Conservation (phyloP, 169 alveolate genomes). For the Eimeria brunetti region DNA sequence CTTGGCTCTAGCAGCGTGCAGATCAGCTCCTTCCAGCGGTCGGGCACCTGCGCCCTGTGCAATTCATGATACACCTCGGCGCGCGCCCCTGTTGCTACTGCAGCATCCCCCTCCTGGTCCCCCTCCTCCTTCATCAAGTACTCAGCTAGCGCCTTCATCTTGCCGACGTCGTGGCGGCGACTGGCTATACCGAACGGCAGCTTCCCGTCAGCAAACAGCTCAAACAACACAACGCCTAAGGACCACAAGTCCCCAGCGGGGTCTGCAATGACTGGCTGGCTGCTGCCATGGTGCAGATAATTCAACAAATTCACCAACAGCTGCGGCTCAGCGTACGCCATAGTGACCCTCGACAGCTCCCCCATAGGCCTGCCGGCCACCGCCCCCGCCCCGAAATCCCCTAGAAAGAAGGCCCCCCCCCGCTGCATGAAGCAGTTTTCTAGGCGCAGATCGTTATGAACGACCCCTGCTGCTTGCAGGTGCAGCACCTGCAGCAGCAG, state of each 20-base stretch:
- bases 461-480: conserved; percentile 15
- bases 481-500: conserved; percentile 43
- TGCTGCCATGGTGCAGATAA: neutral
- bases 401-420: conserved; percentile 3
- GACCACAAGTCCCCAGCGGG: conserved; percentile 45
- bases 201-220: conserved; percentile 48
- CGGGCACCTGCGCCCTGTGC: neutral
- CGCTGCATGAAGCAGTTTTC: conserved; percentile 3
- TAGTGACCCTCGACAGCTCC: conserved; percentile 4
- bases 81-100: neutral
- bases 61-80: neutral
- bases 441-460: neutral
- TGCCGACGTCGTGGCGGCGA: neutral
- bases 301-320: neutral
- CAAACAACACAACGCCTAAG: conserved; percentile 38
- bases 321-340: conserved; percentile 16
- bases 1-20: neutral
- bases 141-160: neutral
- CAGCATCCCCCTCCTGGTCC: no score
- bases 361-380: neutral
- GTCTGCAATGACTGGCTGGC: neutral
- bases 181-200: conserved; percentile 9
- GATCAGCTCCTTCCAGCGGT: neutral
- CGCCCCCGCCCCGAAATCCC: conserved; percentile 11
- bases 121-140: neutral